phyloP scores from a whole-genome alignment of 2,329 filamentous ascomycete genomes.

The Clarireedia monteithiana region DNA sequence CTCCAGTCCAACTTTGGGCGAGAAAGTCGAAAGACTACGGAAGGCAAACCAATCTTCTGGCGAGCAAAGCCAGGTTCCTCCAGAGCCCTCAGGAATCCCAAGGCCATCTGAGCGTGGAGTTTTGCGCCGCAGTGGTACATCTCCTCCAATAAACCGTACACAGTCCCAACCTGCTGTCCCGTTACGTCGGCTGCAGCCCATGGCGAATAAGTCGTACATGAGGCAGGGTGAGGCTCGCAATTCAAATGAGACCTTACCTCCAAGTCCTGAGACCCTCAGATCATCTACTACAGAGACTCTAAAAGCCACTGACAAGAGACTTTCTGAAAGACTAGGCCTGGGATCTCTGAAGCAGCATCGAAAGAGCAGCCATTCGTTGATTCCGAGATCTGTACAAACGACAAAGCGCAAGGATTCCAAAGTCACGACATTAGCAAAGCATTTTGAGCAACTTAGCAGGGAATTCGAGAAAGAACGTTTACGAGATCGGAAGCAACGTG shows the following conservation, averaged over 20 bases:
- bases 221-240: slow-evolving; percentile 19
- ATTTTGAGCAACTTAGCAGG: slow-evolving; percentile 92
- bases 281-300: slow-evolving; percentile 22
- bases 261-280: slow-evolving; percentile 21
- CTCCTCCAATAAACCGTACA: slow-evolving; percentile 28
- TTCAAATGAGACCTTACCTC: slow-evolving; percentile 11
- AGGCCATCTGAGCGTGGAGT: slow-evolving; percentile 24
- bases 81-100: slow-evolving; percentile 27
- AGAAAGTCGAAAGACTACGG: slow-evolving; percentile 26
- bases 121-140: slow-evolving; percentile 21
- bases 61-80: slow-evolving; percentile 7
- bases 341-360: slow-evolving; percentile 52
- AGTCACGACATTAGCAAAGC: slow-evolving; percentile 86
- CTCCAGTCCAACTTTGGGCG: slow-evolving; percentile 21
- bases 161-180: slow-evolving; percentile 29
- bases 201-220: slow-evolving; percentile 14
- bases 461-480: slow-evolving; percentile 87
- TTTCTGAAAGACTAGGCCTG: slow-evolving; percentile 65
- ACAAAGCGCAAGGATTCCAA: slow-evolving; percentile 61
- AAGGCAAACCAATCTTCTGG: slow-evolving; percentile 15
- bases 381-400: slow-evolving; percentile 71
- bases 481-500: slow-evolving; percentile 73
- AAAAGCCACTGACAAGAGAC: slow-evolving; percentile 53
- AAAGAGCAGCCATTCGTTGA: slow-evolving; percentile 62
- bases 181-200: slow-evolving; percentile 22